Evolutionary conservation across 2,329 filamentous ascomycete genomes (phyloP).

Genomic region (Aspergillus aculeatus): DNA sequence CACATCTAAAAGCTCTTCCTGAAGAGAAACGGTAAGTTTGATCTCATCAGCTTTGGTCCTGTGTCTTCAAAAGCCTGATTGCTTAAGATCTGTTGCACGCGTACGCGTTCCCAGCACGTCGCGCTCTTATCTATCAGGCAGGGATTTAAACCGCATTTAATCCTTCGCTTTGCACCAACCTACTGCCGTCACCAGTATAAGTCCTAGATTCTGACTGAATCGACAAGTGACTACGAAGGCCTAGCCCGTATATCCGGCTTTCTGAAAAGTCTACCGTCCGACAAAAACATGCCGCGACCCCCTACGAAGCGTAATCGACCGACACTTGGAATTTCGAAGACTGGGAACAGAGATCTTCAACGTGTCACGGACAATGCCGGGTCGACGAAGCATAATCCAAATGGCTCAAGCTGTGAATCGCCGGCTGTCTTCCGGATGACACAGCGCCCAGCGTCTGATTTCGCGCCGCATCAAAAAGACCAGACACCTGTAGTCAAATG

Average conservation of each 20-base stretch:
- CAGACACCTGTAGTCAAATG: slow-evolving; percentile 33
- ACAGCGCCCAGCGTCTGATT: slow-evolving; percentile 17
- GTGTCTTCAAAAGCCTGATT: background rate
- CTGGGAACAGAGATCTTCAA: slow-evolving; percentile 3
- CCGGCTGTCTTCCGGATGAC: background rate
- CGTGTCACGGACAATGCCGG: slow-evolving; percentile 1
- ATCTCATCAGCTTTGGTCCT: too few relatives aligned
- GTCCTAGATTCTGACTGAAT: background rate
- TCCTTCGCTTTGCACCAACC: background rate
- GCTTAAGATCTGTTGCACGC: background rate
- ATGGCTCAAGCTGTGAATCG: background rate
- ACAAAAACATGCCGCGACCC: slow-evolving; percentile 28
- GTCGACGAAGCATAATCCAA: background rate
- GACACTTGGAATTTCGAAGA: slow-evolving; percentile 10
- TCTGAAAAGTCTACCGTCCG: background rate
- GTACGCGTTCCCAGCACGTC: background rate
- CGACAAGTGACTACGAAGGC: background rate
- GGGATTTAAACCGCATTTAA: background rate
- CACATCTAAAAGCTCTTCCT: too few relatives aligned
- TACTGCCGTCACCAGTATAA: background rate
- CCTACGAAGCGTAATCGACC: slow-evolving; percentile 28
- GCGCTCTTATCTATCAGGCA: background rate
- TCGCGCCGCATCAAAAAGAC: slow-evolving; percentile 22
- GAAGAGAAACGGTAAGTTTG: too few relatives aligned
- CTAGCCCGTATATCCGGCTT: background rate